phyloP scores from a whole-genome alignment of 2,329 filamentous ascomycete species.

The Alternaria arborescens region DNA sequence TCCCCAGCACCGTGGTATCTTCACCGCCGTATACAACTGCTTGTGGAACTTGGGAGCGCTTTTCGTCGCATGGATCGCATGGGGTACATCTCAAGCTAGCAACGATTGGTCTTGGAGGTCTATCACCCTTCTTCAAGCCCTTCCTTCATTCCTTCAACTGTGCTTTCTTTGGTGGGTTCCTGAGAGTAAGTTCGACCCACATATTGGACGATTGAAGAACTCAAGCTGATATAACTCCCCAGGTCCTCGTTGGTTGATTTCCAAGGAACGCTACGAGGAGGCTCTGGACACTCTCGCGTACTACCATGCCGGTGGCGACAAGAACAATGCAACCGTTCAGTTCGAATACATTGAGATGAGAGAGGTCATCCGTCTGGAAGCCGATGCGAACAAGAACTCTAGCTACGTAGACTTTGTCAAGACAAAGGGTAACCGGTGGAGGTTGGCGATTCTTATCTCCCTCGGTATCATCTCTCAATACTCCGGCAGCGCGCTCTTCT shows the following conservation, averaged over 20 bases:
- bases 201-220: not conserved
- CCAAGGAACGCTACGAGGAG: constrained; percentile 69
- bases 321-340: constrained; percentile 67
- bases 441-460: constrained; percentile 69
- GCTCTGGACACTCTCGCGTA: constrained; percentile 68
- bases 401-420: constrained; percentile 68
- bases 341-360: constrained; percentile 73
- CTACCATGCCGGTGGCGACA: constrained; percentile 69
- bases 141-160: constrained; percentile 64
- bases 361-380: constrained; percentile 68
- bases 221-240: constrained; percentile 1
- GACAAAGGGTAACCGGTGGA: constrained; percentile 71
- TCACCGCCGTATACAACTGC: constrained; percentile 73
- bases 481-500: constrained; percentile 71
- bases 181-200: constrained; percentile 52
- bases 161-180: constrained; percentile 69
- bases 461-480: constrained; percentile 74
- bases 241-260: constrained; percentile 65
- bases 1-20: constrained; percentile 70
- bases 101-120: constrained; percentile 61
- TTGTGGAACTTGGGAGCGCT: constrained; percentile 69
- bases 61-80: constrained; percentile 67
- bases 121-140: constrained; percentile 62
- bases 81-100: constrained; percentile 47
- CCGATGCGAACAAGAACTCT: constrained; percentile 57